Base-by-base conservation (phyloP, 192 early-diverging fungal species). In the Powellomyces hirtus region DNA sequence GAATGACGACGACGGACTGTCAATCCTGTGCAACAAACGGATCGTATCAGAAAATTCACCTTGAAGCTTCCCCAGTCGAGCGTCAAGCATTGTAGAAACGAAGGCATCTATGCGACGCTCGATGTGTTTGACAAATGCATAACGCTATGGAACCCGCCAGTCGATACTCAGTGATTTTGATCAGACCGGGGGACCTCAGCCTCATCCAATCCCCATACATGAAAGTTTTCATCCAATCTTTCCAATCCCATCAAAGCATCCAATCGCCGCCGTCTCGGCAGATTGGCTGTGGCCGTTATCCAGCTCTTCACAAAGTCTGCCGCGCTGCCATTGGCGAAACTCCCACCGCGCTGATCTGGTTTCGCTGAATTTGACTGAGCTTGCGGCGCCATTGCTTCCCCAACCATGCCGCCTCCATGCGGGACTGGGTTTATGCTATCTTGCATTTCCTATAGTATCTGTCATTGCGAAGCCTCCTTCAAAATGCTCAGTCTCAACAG, bases 211-310 rank as follows among this genome's bases (percentile, higher is more conserved):
- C n/a, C 46, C 14, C 74, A 38, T 63, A 80, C 79, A 55, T 81
- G 75, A 51, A 81, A 81, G 62, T 72, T 68, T 62, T 81, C 76
- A 65, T 81, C 79, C 10, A 58, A 29, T 61, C 73, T 75, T 37
- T 76, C 74, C 18, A 78, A 29, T 13, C 58, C 56, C 2, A 76
- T 13, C 1, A 79, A 38, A 35, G 56, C 71, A 46, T 79, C 77
- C 0, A 66, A 38, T 56, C 64, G 50, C 26, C 52, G 30, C 4
- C 64, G 16, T 11, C 37, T 24, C 13, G 64, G 64, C 18, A 66
- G 0, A 8, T 52, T 56, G 13, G 26, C 7, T 26, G 64, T 57
- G 4, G 64, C 53, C 14, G 51, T 52, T 24, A 53, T n/a, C 36
- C 64, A 66, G 35, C 30, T 35, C 33, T 35, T 14, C 11, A 66